Evolutionary conservation across 2,329 filamentous ascomycete genomes (phyloP).

Genomic region (Pseudogymnoascus sp.): DNA sequence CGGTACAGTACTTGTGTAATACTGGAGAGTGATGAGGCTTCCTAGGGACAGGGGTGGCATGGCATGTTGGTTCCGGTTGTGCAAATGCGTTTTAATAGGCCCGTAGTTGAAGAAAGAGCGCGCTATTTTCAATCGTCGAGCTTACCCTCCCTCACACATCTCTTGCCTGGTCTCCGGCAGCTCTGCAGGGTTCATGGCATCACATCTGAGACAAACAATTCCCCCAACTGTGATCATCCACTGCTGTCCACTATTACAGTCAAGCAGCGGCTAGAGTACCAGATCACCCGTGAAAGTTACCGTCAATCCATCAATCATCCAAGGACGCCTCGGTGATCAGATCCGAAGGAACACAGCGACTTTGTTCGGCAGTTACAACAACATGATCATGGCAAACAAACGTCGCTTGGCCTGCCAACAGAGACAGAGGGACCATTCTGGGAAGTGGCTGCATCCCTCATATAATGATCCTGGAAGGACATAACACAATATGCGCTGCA

Average conservation of each 20-base stretch:
- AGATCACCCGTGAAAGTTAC: background rate
- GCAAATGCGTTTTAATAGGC: background rate
- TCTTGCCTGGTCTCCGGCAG: background rate
- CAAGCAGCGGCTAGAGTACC: background rate
- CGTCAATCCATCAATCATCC: background rate
- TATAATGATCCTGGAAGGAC: background rate
- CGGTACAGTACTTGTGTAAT: background rate
- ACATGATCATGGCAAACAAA: background rate
- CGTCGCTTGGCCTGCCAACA: background rate
- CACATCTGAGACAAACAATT: slow-evolving; percentile 1
- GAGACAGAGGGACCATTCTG: background rate
- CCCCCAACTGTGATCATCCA: background rate
- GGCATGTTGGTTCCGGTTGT: background rate
- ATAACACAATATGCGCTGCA: background rate
- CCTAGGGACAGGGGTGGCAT: background rate
- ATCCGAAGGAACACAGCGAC: background rate
- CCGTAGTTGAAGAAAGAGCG: background rate
- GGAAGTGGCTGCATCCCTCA: slow-evolving; percentile 4
- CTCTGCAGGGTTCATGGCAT: background rate
- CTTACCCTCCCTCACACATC: background rate
- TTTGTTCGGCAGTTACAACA: background rate
- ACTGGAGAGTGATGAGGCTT: background rate
- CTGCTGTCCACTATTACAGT: background rate
- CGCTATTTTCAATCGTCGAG: background rate
- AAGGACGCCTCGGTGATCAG: background rate